Base-by-base conservation (phyloP, 139 green algal species). In the Picochlorum sp. region DNA sequence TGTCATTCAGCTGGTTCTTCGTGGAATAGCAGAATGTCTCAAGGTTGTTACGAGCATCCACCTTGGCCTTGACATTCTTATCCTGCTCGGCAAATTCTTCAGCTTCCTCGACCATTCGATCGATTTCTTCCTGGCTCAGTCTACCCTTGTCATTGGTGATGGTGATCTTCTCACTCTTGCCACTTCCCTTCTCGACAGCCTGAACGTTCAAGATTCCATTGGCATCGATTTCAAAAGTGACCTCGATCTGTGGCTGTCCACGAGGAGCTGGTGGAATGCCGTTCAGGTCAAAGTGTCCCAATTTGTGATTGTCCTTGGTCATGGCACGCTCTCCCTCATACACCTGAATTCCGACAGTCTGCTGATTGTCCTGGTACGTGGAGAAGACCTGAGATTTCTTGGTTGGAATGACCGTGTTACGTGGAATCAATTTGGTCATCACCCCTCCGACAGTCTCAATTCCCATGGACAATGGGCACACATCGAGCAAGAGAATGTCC, bases 301-400 rank as follows among this genome's bases (percentile, higher is more conserved):
- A 81, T 76, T 86, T 81, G 77, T 95, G 83, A 84, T 94, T 95
- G 84, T 97, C 90, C 83, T 91, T 92, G 59, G 87, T 95, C 86
- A 95, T 92, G 61, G 85, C 78, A 44, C 90, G 85, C 83, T 97
- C 90, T 37, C 90, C 89, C 80, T 92, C 84, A 67, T 80, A 92
- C 37, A 94, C 87, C 80, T 90, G 73, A 68, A 96, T 96, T 30
- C 80, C 85, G 59, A 95, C 89, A 15, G 83, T 92, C 45, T 78
- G 83, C 79, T 99, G 94, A 61, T 98, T 78, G 77, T 99, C 94
- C 79, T 96, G 83, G 84, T 97, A 97, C 13, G 94, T 99, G 69
- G 92, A 95, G 87, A 99, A 98, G 26, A 83, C 87, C 87, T 98
- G 91, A 26, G 71, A 86, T 84, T 99, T 99, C 85, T 98, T 98